A percentile compares a stretch with the other conserved stretches of the same genome.
Conservation (phyloP, 176 grass and related monocot species). For the Cocos nucifera region DNA sequence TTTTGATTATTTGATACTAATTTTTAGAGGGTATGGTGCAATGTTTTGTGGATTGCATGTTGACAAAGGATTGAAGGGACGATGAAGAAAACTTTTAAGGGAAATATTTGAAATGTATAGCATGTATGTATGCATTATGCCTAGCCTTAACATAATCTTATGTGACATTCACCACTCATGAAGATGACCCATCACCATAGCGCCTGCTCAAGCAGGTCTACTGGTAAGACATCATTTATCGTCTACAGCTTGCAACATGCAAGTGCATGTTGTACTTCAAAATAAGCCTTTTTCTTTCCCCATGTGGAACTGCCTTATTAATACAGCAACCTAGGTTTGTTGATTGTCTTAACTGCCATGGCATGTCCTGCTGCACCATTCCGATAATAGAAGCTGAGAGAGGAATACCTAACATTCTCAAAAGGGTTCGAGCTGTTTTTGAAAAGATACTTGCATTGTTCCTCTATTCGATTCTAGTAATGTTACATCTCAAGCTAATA, state of each 20-base stretch:
- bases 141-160: slow-evolving; percentile 88
- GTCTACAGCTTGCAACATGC: too few species aligned
- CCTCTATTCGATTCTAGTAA: too few species aligned
- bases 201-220: slow-evolving; percentile 77
- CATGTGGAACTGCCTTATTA: not conserved
- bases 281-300: too few species aligned
- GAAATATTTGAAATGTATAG: slow-evolving; percentile 90
- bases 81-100: slow-evolving; percentile 68
- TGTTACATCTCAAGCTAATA: too few species aligned
- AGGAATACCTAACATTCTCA: slow-evolving; percentile 38
- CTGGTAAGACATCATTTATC: slow-evolving; percentile 38
- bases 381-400: slow-evolving; percentile 73
- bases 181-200: slow-evolving; percentile 46
- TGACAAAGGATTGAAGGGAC: slow-evolving; percentile 70
- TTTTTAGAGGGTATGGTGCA: slow-evolving; percentile 58
- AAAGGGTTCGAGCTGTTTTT: too few species aligned
- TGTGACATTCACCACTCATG: slow-evolving; percentile 66
- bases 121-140: slow-evolving; percentile 66
- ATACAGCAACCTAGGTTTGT: slow-evolving; percentile 65
- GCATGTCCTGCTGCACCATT: slow-evolving; percentile 76
- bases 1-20: not conserved
- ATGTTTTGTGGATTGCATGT: slow-evolving; percentile 89
- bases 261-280: too few species aligned
- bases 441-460: too few species aligned
- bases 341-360: slow-evolving; percentile 80